Conservation (phyloP, 768 basidiomycete genomes). For the Phlebiopsis flavidoalba region DNA sequence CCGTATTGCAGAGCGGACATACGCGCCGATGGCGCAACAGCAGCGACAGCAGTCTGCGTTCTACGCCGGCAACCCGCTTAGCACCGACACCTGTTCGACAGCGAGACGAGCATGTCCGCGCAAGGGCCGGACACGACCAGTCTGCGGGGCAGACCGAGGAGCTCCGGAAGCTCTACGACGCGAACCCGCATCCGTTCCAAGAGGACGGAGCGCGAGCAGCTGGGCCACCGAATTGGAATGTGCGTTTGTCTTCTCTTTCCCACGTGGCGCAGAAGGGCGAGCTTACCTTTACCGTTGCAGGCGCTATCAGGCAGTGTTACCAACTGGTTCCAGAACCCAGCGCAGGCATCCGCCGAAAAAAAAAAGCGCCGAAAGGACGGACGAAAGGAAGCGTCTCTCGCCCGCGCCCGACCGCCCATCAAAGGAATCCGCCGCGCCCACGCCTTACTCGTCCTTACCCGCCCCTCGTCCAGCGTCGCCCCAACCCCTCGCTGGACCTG, state of each 20-base stretch:
- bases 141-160: conserved; percentile 63
- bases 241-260: conserved; percentile 35
- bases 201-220: conserved; percentile 61
- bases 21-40: conserved; percentile 15
- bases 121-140: conserved; percentile 61
- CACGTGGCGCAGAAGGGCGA: conserved; percentile 13
- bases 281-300: conserved; percentile 32
- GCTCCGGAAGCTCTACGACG: conserved; percentile 58
- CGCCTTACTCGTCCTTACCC: conserved; percentile 25
- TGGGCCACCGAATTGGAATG: conserved; percentile 73
- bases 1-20: conserved; percentile 20
- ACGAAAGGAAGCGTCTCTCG: conserved; percentile 36
- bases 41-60: conserved; percentile 32
- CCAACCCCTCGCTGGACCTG: conserved; percentile 27
- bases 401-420: conserved; percentile 22
- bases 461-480: conserved; percentile 21
- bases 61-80: conserved; percentile 45
- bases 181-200: conserved; percentile 60
- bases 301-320: conserved; percentile 76
- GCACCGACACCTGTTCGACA: conserved; percentile 45
- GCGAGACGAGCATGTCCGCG: conserved; percentile 41
- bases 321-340: conserved; percentile 87
- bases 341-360: conserved; percentile 72
- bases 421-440: conserved; percentile 15
- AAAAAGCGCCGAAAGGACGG: conserved; percentile 69